Evolutionary conservation across 1,284 basidiomycete species (phyloP).

Genomic region (Psilocybe mexicana): DNA sequence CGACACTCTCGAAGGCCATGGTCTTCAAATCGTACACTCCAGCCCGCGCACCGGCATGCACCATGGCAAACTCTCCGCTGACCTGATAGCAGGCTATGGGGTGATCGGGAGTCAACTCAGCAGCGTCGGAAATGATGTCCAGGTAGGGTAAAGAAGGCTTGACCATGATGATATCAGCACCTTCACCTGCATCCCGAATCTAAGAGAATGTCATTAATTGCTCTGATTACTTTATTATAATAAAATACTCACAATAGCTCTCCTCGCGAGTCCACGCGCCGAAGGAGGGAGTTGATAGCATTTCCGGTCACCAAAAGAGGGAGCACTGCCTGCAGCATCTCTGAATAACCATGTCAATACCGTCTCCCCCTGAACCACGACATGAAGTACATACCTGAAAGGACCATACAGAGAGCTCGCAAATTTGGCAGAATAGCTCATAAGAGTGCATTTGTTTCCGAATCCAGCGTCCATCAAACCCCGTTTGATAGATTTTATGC

Average conservation of each 20-base stretch:
- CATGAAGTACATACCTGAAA: constrained; percentile 67
- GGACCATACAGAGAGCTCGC: constrained; percentile 96
- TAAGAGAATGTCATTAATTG: constrained; percentile 33
- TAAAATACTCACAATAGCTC: constrained; percentile 78
- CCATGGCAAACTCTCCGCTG: constrained; percentile 96
- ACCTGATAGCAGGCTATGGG: constrained; percentile 96
- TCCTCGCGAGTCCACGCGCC: constrained; percentile 87
- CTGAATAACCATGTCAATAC: constrained; percentile 39
- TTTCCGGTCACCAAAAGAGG: constrained; percentile 92
- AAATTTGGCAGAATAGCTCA: constrained; percentile 99
- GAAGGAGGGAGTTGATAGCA: constrained; percentile 96
- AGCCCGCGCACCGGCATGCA: constrained; percentile 89
- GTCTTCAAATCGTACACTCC: constrained; percentile 90
- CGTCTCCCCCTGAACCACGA: neutral
- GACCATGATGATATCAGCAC: constrained; percentile 99
- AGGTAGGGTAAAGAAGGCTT: constrained; percentile 97
- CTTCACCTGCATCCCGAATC: constrained; percentile 90
- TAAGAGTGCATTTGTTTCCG: constrained; percentile 87
- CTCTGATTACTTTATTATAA: neutral
- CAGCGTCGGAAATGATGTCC: constrained; percentile 92
- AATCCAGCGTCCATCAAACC: constrained; percentile 80
- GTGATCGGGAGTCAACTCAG: constrained; percentile 79
- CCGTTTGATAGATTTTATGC: constrained; percentile 88
- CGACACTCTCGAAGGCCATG: constrained; percentile 93
- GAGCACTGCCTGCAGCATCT: constrained; percentile 94